Conservation (phyloP, 805 yeast genomes). For the Zygoascus bituminiphila region DNA sequence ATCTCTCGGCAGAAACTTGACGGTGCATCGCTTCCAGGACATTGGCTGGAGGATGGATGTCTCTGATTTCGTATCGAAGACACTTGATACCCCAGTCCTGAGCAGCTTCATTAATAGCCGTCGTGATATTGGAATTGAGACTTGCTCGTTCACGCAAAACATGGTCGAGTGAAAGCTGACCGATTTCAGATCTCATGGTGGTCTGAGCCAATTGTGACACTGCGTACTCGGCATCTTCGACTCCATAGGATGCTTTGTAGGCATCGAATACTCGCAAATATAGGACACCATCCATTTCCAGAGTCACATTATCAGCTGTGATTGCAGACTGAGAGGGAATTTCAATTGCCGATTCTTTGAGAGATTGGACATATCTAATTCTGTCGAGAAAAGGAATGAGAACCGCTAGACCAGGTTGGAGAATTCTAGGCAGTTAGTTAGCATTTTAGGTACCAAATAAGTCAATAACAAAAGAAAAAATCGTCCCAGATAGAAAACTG, state of each 20-base stretch:
- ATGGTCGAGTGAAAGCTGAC: slow-evolving; percentile 70
- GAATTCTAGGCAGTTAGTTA: slow-evolving; percentile 29
- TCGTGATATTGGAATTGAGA: slow-evolving; percentile 63
- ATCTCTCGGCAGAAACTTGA: slow-evolving; percentile 80
- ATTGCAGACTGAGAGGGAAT: slow-evolving; percentile 79
- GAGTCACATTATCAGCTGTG: slow-evolving; percentile 76
- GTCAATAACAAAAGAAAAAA: not conserved
- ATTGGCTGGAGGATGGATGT: slow-evolving; percentile 78
- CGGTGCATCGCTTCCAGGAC: slow-evolving; percentile 88
- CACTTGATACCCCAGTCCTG: slow-evolving; percentile 80
- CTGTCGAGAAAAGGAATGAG: slow-evolving; percentile 65
- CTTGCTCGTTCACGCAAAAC: slow-evolving; percentile 70
- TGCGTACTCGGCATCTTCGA: slow-evolving; percentile 81
- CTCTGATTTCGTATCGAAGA: slow-evolving; percentile 77
- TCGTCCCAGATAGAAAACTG: no score
- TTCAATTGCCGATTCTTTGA: slow-evolving; percentile 79
- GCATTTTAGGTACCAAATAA: no score
- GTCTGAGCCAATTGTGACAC: slow-evolving; percentile 82
- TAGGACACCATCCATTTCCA: slow-evolving; percentile 78
- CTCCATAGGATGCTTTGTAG: slow-evolving; percentile 79
- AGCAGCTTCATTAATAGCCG: slow-evolving; percentile 79
- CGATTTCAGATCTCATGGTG: slow-evolving; percentile 84
- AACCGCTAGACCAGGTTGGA: slow-evolving; percentile 72
- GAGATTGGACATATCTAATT: slow-evolving; percentile 71
- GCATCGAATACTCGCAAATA: slow-evolving; percentile 74